phyloP scores from a whole-genome alignment of 1,284 basidiomycete species.

The Puccinia brachypodii region DNA sequence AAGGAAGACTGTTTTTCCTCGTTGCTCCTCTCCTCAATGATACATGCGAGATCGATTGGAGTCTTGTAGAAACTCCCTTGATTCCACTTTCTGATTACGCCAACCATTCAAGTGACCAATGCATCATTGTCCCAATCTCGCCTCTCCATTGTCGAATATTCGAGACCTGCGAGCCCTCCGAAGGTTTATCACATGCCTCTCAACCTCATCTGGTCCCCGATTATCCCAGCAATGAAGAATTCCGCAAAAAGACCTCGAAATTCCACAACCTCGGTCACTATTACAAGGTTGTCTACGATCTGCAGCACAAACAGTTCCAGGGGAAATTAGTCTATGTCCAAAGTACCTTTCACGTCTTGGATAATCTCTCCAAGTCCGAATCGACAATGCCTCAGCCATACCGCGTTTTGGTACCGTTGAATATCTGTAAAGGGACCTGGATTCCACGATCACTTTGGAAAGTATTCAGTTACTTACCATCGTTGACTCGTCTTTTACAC shows the following conservation, averaged over 20 bases:
- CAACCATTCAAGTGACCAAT: not conserved
- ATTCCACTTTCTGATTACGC: not conserved
- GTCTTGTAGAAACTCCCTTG: conserved; percentile 8
- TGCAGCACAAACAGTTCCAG: not conserved
- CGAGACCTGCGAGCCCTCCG: not conserved
- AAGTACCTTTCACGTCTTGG: not conserved
- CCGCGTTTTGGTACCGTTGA: conserved; percentile 62
- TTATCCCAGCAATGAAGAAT: not conserved
- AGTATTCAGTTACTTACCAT: conserved; percentile 66
- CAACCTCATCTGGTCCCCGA: not conserved
- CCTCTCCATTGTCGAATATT: conserved; percentile 12
- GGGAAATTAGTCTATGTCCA: conserved; percentile 27
- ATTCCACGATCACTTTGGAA: conserved; percentile 62
- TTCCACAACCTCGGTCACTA: conserved; percentile 41
- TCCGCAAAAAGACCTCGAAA: not conserved
- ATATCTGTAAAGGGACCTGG: conserved; percentile 62
- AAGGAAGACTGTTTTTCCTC: conserved; percentile 30
- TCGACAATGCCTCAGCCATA: not conserved
- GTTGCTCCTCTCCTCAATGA: conserved; percentile 17
- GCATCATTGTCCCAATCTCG: conserved; percentile 18
- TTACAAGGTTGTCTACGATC: conserved; percentile 3
- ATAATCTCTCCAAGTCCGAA: conserved; percentile 19
- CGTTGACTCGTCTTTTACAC: conserved; percentile 67
- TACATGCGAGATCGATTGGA: conserved; percentile 39
- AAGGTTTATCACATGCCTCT: conserved; percentile 17